Conservation (phyloP, 371 early-diverging fungal genomes). For the Rhizomucor pusillus region DNA sequence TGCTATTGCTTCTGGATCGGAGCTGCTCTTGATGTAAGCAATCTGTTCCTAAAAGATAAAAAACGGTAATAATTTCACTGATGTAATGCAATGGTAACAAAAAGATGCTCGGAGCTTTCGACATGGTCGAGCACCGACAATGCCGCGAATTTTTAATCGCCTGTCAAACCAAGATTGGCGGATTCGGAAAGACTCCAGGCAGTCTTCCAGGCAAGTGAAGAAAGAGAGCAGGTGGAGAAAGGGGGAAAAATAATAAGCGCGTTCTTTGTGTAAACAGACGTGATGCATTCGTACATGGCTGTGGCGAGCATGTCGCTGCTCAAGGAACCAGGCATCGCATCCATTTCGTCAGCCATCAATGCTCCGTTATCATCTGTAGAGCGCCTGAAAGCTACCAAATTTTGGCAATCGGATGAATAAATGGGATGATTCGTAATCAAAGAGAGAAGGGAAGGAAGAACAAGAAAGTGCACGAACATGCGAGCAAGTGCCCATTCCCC, state of each 20-base stretch:
- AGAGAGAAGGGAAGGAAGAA: neutral
- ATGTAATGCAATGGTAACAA: too few relatives aligned
- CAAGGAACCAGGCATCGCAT: constrained; percentile 51
- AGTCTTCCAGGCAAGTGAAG: constrained; percentile 54
- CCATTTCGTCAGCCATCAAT: constrained; percentile 56
- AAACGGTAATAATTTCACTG: neutral
- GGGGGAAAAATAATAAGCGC: neutral
- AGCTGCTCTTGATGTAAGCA: constrained; percentile 63
- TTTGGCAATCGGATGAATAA: neutral
- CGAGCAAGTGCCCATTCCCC: neutral
- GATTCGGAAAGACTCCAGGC: constrained; percentile 75
- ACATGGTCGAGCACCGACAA: constrained; percentile 57
- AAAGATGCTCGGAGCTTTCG: constrained; percentile 39
- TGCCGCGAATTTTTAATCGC: constrained; percentile 58
- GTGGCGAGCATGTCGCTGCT: constrained; percentile 72
- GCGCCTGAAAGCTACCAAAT: constrained; percentile 15
- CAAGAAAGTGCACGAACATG: neutral
- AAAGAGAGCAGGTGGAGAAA: neutral
- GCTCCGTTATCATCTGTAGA: constrained; percentile 39
- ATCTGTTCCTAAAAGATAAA: neutral
- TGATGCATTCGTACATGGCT: constrained; percentile 88
- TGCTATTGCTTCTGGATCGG: constrained; percentile 99
- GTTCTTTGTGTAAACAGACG: constrained; percentile 47
- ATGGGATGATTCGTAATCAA: neutral
- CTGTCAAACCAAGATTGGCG: constrained; percentile 71